phyloP scores from a whole-genome alignment of 352 stramenopile species.

The Globisporangium cederbergense region DNA sequence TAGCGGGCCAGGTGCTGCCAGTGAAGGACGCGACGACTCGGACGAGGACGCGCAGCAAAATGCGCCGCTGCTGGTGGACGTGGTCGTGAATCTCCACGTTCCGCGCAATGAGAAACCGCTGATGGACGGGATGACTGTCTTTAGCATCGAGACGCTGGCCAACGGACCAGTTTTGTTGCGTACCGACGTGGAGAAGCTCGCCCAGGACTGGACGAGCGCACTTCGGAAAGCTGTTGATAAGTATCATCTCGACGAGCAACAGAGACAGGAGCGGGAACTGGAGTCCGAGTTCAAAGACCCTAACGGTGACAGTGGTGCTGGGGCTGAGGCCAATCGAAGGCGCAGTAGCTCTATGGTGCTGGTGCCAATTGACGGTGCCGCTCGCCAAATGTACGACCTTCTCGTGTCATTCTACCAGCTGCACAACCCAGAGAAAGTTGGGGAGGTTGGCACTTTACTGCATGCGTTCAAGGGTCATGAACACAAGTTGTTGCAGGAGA shows the following conservation, averaged over 20 bases:
- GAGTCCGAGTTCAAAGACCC: neutral
- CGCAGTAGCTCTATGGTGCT: constrained; percentile 2
- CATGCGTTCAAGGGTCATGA: constrained; percentile 55
- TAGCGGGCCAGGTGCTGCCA: neutral
- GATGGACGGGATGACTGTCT: constrained; percentile 21
- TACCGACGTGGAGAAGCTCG: constrained; percentile 26
- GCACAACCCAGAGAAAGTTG: constrained; percentile 84
- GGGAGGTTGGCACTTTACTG: constrained; percentile 69
- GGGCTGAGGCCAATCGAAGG: neutral
- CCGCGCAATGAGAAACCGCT: constrained; percentile 26
- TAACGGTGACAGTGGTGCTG: neutral
- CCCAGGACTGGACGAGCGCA: constrained; percentile 31
- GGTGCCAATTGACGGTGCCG: neutral
- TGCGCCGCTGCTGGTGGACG: constrained; percentile 24
- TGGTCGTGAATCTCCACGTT: constrained; percentile 28
- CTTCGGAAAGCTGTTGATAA: constrained; percentile 22
- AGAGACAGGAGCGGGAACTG: neutral
- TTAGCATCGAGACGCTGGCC: constrained; percentile 35
- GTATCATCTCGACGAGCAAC: constrained; percentile 12
- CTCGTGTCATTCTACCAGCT: constrained; percentile 86
- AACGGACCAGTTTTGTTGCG: constrained; percentile 38
- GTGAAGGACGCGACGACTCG: neutral
- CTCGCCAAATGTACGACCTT: constrained; percentile 27
- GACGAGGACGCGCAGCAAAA: constrained; percentile 1
- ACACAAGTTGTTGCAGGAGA: constrained; percentile 41